Evolutionary conservation across 306 rosid species (phyloP), one percentile per base, ranked within the genome.

Genomic region (Phaseolus lunatus): DNA sequence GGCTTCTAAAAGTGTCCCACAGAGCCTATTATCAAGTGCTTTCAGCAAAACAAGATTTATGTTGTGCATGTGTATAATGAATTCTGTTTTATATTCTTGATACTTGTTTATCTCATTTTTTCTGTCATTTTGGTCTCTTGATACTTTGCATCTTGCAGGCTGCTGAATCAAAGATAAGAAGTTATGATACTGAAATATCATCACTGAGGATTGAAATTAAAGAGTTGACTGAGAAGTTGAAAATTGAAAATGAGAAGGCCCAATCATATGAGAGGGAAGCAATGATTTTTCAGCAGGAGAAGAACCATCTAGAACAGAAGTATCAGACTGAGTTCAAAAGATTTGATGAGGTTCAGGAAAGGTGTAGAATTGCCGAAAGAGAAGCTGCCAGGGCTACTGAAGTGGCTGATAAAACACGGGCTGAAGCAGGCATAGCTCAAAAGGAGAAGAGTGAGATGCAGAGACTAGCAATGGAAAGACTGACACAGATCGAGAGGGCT

Each of bases 401-500:
- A 72, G 84, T 93, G 64, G 98, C 97, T 75, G 98, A 91, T 68
- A 93, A 73, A 83, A 97, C 96, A 54, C 86, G 96, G 53, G 81
- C 82, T 56, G 96, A 91, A 83, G 90, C 93, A 71, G 87, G 82
- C 57, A 50, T 31, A 29, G 92, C 97, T 56, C 98, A 89, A 47
- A 89, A 85, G 83, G 98, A 87, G 77, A 91, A 86, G 88, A 85
- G 85, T 54, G 94, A 91, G 85, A 91, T 90, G 96, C 96, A 94
- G 89, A 91, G 84, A 81, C 75, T 91, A 85, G 94, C 92, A 76
- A 94, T 94, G 83, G 96, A 94, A 83, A 86, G 96, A 74, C 80
- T 90, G 80, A 78, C 97, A 3, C 78, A 79, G 67, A 82, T 94
- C 77, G 98, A 94, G 94, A 88, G 97, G 86, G 89, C 94, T 53